phyloP scores from a whole-genome alignment of 2,329 filamentous ascomycete species.

The Trichoderma guizhouense region DNA sequence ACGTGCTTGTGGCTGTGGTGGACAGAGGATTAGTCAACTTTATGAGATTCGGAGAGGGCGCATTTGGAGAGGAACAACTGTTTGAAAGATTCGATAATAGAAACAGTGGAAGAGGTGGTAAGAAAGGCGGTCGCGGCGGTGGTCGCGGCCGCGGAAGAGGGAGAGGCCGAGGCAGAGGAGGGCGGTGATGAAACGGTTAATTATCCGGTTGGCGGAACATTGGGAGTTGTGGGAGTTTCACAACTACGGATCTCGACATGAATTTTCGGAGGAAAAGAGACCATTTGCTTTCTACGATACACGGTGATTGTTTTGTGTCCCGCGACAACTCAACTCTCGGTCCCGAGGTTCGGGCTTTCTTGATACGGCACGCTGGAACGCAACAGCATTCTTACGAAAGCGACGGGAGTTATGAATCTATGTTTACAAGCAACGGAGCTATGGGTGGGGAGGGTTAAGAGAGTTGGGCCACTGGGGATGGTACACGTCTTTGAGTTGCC shows the following conservation, averaged over 20 bases:
- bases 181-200: slow-evolving; percentile 19
- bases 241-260: not conserved
- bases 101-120: slow-evolving; percentile 38
- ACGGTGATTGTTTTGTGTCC: not conserved
- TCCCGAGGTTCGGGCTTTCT: not conserved
- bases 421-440: not conserved
- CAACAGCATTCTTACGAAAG: not conserved
- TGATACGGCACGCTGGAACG: not conserved
- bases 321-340: not conserved
- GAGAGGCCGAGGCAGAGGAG: slow-evolving; percentile 27
- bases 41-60: slow-evolving; percentile 73
- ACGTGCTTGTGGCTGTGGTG: slow-evolving; percentile 81
- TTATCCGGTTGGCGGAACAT: not conserved
- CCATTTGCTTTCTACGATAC: not conserved
- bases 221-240: not conserved
- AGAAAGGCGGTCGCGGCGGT: slow-evolving; percentile 43
- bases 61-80: slow-evolving; percentile 72
- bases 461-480: not conserved
- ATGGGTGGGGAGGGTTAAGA: not conserved
- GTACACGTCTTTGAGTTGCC: not conserved
- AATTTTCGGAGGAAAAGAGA: not conserved
- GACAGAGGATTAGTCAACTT: slow-evolving; percentile 90
- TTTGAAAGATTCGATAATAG: slow-evolving; percentile 55
- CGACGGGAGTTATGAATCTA: not conserved
- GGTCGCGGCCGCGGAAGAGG: slow-evolving; percentile 35